A percentile compares a stretch with the other conserved stretches of the same genome.
Evolutionary conservation across 345 rosid genomes (phyloP).

Genomic region (Acer campestre): DNA sequence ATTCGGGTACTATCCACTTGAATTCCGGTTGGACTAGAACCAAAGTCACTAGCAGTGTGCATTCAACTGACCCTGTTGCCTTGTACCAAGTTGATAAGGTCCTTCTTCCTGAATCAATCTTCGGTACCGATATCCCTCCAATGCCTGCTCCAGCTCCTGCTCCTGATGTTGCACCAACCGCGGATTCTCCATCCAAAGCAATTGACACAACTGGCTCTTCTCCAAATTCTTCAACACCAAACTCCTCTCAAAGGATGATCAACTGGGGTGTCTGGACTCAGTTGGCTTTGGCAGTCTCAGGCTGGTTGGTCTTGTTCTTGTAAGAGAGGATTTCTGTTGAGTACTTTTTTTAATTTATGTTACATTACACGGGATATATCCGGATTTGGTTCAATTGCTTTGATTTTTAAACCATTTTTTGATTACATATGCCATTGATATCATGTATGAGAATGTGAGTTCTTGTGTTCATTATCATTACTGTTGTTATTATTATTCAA

Average conservation of each 20-base stretch:
- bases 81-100: conserved; percentile 78
- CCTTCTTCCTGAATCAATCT: conserved; percentile 83
- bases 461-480: neutral
- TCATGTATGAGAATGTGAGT: conserved; percentile 20
- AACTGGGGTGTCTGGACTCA: conserved; percentile 36
- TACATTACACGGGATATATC: neutral
- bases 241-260: conserved; percentile 45
- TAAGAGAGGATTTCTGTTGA: conserved; percentile 28
- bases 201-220: conserved; percentile 30
- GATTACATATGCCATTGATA: conserved; percentile 22
- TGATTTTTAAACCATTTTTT: conserved; percentile 33
- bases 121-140: conserved; percentile 91
- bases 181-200: conserved; percentile 64
- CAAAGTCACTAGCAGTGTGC: conserved; percentile 74
- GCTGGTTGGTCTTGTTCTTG: conserved; percentile 52
- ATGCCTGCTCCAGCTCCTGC: conserved; percentile 86
- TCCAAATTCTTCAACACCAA: conserved; percentile 38
- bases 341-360: conserved; percentile 19
- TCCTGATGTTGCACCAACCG: conserved; percentile 60
- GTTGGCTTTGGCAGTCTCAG: conserved; percentile 43
- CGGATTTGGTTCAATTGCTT: conserved; percentile 23
- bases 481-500: conserved; percentile 1
- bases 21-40: conserved; percentile 82
- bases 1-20: conserved; percentile 63
- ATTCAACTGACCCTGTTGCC: conserved; percentile 80